Conservation (phyloP, 1,139 yeast species). For the Saccharomycopsis crataegensis region DNA sequence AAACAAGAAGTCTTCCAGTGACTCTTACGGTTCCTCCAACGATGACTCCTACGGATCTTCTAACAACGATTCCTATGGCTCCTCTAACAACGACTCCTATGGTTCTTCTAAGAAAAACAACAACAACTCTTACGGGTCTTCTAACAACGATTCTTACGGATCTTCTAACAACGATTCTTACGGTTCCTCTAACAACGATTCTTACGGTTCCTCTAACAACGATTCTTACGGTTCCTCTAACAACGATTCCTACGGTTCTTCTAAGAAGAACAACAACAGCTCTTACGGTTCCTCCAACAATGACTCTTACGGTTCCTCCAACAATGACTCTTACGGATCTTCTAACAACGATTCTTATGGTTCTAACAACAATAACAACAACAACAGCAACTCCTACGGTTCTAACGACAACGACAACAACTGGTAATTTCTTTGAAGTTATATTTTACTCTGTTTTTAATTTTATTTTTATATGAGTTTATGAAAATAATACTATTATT, state of each 20-base stretch:
- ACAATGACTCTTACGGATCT: background rate
- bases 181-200: constrained; percentile 15
- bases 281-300: background rate
- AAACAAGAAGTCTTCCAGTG: too few relatives aligned
- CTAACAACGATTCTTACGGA: constrained; percentile 15
- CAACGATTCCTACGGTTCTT: background rate
- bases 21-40: constrained; percentile 18
- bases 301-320: constrained; percentile 8
- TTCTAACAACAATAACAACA: background rate
- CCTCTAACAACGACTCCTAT: constrained; percentile 11
- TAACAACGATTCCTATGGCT: constrained; percentile 10
- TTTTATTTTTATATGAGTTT: background rate
- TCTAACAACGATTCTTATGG: constrained; percentile 3
- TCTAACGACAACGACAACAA: background rate
- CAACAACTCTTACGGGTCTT: constrained; percentile 10
- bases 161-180: constrained; percentile 15
- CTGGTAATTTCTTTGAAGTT: background rate
- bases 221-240: constrained; percentile 9
- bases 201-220: constrained; percentile 17
- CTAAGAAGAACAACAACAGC: constrained; percentile 11
- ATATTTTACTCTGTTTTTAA: background rate
- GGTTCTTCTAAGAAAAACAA: constrained; percentile 15
- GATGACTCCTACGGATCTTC: constrained; percentile 17
- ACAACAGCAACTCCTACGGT: constrained; percentile 11
- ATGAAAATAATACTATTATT: too few relatives aligned